Evolutionary conservation across 2,329 filamentous ascomycete species (phyloP).

Genomic region (Neurospora sp.): DNA sequence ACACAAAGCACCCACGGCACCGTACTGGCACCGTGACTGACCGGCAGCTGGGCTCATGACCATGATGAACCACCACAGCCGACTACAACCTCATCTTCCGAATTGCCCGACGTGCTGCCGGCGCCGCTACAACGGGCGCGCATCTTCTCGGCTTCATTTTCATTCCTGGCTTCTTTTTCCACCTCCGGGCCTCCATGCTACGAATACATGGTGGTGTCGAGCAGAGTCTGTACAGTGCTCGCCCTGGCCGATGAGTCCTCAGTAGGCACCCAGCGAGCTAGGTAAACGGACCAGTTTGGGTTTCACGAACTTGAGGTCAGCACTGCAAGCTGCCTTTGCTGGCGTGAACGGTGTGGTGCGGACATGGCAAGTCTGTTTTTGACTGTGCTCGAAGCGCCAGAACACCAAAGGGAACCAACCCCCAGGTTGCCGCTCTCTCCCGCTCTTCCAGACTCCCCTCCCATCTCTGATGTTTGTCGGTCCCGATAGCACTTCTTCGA

Average conservation of each 20-base stretch:
- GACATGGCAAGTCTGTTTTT: not conserved
- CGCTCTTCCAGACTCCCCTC: not conserved
- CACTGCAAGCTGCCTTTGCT: not conserved
- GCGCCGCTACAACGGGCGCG: not conserved
- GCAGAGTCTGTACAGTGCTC: not conserved
- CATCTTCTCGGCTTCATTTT: not conserved
- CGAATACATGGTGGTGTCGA: not conserved
- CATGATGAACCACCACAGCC: not conserved
- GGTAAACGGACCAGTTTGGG: not conserved
- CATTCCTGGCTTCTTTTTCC: not conserved
- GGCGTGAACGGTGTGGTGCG: not conserved
- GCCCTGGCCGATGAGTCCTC: not conserved
- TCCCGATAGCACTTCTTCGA: not conserved
- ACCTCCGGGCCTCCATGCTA: not conserved
- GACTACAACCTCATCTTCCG: not conserved
- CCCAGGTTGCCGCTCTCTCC: not conserved
- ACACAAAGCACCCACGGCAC: not conserved
- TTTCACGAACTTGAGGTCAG: not conserved
- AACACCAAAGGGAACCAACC: not conserved
- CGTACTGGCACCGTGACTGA: not conserved
- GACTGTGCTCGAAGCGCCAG: not conserved
- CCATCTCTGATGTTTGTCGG: not conserved
- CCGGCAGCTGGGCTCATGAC: not conserved
- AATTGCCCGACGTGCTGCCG: not conserved
- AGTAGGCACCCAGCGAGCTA: not conserved